These are phyloP conservation scores for Komagataella mondaviorum DNA, from an alignment of 805 yeast genomes.

Conservation along the genomic window DNA sequence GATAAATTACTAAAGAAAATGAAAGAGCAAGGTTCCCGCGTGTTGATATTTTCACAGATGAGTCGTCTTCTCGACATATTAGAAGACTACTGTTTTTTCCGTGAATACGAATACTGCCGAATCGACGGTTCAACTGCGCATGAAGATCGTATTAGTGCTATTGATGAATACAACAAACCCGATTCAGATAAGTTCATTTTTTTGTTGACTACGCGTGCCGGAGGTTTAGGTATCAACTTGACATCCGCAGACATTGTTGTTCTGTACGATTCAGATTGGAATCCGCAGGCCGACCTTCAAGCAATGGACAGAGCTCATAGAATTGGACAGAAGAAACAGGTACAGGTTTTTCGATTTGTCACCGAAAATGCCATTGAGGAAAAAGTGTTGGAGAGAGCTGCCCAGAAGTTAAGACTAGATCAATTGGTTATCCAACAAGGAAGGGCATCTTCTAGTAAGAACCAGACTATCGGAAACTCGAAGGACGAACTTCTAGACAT, in stretches of 20 bases:
- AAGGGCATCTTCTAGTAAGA: conserved; percentile 18
- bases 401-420: conserved; percentile 83
- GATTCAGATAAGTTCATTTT: conserved; percentile 66
- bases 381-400: conserved; percentile 90
- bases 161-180: conserved; percentile 81
- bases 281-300: conserved; percentile 80
- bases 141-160: conserved; percentile 58
- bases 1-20: conserved; percentile 60
- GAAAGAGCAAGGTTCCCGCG: conserved; percentile 62
- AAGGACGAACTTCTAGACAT: conserved; percentile 66
- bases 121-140: conserved; percentile 81
- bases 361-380: conserved; percentile 96
- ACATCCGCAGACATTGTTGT: conserved; percentile 74
- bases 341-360: conserved; percentile 80
- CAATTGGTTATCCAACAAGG: conserved; percentile 96
- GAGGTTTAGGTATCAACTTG: conserved; percentile 79
- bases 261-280: conserved; percentile 75
- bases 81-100: conserved; percentile 65
- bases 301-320: conserved; percentile 88
- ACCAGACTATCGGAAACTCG: conserved; percentile 24
- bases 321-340: conserved; percentile 88
- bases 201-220: conserved; percentile 72
- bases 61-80: conserved; percentile 68
- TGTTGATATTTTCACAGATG: conserved; percentile 74
- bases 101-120: conserved; percentile 61